phyloP scores from a whole-genome alignment of 257 asterid genomes.

The Solanum clarkiae region DNA sequence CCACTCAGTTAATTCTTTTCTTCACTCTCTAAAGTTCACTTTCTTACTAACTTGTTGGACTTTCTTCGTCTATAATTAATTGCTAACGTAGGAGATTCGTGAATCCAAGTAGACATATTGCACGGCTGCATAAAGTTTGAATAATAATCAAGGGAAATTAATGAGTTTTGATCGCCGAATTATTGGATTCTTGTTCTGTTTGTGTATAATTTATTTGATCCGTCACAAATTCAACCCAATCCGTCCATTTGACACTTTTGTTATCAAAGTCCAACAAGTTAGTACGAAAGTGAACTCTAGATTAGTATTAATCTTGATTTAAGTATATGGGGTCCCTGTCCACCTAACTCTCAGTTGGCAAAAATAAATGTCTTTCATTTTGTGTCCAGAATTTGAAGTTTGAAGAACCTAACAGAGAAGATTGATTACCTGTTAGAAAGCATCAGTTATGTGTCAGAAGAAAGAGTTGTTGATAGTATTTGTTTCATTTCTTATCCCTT shows the following conservation, averaged over 20 bases:
- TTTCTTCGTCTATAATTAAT: background rate
- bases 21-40: background rate
- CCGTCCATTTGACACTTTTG: background rate
- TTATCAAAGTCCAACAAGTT: background rate
- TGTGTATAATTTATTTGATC: background rate
- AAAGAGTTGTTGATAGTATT: background rate
- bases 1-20: background rate
- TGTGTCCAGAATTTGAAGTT: background rate
- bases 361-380: background rate
- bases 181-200: background rate
- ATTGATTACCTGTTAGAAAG: background rate
- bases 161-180: background rate
- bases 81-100: background rate
- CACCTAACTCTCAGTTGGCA: background rate
- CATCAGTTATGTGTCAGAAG: slow-evolving; percentile 1
- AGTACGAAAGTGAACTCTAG: background rate
- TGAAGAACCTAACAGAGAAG: background rate
- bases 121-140: background rate
- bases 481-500: slow-evolving; percentile 1
- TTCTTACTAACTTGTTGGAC: background rate
- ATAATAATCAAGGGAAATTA: background rate
- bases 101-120: background rate
- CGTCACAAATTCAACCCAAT: background rate
- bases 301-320: background rate
- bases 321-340: background rate